phyloP scores from a whole-genome alignment of 1,284 basidiomycete genomes.

The Gymnopus androsaceus region DNA sequence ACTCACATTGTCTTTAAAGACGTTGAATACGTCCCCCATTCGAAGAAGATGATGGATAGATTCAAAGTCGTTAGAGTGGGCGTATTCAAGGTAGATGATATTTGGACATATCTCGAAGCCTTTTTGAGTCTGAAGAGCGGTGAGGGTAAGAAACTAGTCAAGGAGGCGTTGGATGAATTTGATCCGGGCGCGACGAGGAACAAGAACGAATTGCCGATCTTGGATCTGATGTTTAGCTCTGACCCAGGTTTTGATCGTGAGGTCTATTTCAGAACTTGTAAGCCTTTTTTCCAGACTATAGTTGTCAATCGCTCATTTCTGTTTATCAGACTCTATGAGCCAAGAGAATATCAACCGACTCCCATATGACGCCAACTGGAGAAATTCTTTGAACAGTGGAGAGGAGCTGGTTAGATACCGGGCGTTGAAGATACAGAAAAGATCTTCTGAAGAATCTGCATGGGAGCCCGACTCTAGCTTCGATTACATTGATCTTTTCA shows the following conservation, averaged over 20 bases:
- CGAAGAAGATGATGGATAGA: slow-evolving; percentile 19
- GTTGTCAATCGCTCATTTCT: neutral
- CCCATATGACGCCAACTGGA: neutral
- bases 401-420: neutral
- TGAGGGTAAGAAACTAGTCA: slow-evolving; percentile 21
- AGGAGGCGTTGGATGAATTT: slow-evolving; percentile 7
- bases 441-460: too few species aligned
- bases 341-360: neutral
- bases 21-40: slow-evolving; percentile 25
- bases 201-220: neutral
- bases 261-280: neutral
- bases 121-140: slow-evolving; percentile 20
- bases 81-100: slow-evolving; percentile 22
- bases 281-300: neutral
- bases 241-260: neutral
- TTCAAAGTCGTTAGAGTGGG: slow-evolving; percentile 22
- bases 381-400: neutral
- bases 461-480: too few species aligned
- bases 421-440: neutral
- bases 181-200: too few species aligned
- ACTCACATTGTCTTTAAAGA: slow-evolving; percentile 28
- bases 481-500: too few species aligned
- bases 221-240: neutral
- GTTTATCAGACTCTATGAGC: neutral
- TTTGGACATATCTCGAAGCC: slow-evolving; percentile 22